These are phyloP conservation scores for Parastagonospora avenae DNA, from an alignment of 2,329 filamentous ascomycete genomes.

Conservation along the genomic window DNA sequence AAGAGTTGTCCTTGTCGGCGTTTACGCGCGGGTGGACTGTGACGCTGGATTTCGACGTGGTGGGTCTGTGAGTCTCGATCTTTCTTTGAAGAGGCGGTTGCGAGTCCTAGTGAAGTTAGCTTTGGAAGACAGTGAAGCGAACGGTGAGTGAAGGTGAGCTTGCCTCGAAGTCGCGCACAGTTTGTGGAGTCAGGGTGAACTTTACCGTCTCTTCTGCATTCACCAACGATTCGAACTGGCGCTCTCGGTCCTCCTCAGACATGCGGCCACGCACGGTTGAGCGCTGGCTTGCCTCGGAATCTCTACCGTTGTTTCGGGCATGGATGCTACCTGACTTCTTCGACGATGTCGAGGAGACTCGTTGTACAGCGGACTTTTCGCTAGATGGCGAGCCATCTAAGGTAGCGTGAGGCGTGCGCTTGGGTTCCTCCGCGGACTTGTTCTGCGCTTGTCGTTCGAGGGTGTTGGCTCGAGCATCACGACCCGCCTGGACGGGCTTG, in stretches of 20 bases:
- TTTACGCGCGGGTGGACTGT: conserved; percentile 41
- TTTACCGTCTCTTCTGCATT: conserved; percentile 56
- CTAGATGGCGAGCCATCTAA: conserved; percentile 27
- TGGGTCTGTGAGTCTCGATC: conserved; percentile 20
- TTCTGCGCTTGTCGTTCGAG: conserved; percentile 27
- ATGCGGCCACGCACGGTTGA: conserved; percentile 37
- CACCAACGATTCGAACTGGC: conserved; percentile 56
- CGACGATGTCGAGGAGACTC: conserved; percentile 40
- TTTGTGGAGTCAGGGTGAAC: conserved; percentile 56
- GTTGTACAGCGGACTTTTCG: conserved; percentile 38
- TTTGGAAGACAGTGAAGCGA: background rate
- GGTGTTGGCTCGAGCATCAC: conserved; percentile 21
- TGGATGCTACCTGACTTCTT: conserved; percentile 38
- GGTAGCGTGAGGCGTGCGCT: conserved; percentile 22
- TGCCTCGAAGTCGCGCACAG: conserved; percentile 52
- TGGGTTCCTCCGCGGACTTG: conserved; percentile 27
- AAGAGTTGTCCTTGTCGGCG: conserved; percentile 33
- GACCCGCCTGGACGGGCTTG: conserved; percentile 19
- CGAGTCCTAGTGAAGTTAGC: conserved; percentile 25
- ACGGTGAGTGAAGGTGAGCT: conserved; percentile 25
- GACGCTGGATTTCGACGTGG: conserved; percentile 23
- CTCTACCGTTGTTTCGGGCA: conserved; percentile 38
- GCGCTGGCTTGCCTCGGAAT: conserved; percentile 40
- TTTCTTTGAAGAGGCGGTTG: conserved; percentile 26
- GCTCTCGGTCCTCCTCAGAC: conserved; percentile 47